phyloP scores from a whole-genome alignment of 2,329 filamentous ascomycete genomes.

The Phialocephala subalpina region DNA sequence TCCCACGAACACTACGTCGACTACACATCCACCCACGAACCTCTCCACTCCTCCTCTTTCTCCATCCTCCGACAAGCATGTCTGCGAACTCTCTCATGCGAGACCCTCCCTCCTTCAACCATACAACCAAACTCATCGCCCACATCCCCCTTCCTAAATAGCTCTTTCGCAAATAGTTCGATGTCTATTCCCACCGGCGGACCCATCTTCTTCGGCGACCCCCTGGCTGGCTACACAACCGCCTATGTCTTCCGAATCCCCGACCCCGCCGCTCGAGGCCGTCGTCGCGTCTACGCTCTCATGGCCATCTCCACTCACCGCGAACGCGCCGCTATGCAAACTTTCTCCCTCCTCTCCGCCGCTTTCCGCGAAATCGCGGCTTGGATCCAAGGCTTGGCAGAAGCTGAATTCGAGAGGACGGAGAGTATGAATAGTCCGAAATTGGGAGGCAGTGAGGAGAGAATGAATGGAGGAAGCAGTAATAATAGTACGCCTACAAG shows the following conservation, averaged over 20 bases:
- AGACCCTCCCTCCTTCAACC: constrained; percentile 65
- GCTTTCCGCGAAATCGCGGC: constrained; percentile 70
- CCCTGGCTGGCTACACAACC: constrained; percentile 71
- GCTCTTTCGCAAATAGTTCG: constrained; percentile 47
- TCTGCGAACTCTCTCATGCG: constrained; percentile 70
- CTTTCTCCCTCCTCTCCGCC: constrained; percentile 67
- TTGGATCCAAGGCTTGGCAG: constrained; percentile 72
- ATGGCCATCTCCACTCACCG: constrained; percentile 71
- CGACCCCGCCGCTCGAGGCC: constrained; percentile 71
- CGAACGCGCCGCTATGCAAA: constrained; percentile 71
- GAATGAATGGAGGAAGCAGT: not conserved
- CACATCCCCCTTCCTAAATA: constrained; percentile 51
- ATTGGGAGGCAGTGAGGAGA: not conserved
- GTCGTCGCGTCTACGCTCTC: constrained; percentile 74
- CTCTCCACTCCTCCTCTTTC: constrained; percentile 67
- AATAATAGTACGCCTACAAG: constrained; percentile 18
- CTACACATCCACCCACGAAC: constrained; percentile 74
- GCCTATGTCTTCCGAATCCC: constrained; percentile 76
- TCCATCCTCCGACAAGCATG: constrained; percentile 73
- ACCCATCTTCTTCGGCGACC: constrained; percentile 74
- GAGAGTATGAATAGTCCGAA: constrained; percentile 31
- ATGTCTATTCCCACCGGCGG: constrained; percentile 63
- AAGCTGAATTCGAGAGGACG: constrained; percentile 63
- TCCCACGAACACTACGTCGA: constrained; percentile 71
- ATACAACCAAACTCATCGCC: constrained; percentile 48